phyloP scores from a whole-genome alignment of 352 stramenopile genomes.

The Phytophthora macrochlamydospora region DNA sequence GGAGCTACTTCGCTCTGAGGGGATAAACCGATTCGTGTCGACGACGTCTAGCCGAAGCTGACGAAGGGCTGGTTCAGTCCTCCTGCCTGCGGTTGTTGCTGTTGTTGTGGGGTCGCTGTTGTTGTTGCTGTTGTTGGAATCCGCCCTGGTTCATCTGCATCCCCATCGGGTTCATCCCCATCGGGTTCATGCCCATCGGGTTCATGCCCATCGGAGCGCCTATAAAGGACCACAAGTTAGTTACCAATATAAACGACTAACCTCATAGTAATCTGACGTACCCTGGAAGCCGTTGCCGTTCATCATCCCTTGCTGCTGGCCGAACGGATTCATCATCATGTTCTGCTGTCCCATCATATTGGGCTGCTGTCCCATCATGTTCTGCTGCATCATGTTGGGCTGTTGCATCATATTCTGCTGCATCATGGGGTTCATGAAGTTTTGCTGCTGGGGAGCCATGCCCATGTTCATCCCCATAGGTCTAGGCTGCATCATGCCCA shows the following conservation, averaged over 20 bases:
- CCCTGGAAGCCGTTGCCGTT: conserved; percentile 59
- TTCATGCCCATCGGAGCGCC: conserved; percentile 58
- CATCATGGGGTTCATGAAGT: conserved; percentile 53
- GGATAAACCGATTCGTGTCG: conserved; percentile 35
- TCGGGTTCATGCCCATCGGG: conserved; percentile 51
- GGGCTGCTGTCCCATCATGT: conserved; percentile 45
- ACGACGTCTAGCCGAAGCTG: conserved; percentile 57
- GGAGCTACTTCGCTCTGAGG: conserved; percentile 8
- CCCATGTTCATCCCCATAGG: conserved; percentile 36
- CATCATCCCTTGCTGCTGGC: conserved; percentile 52
- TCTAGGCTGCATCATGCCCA: conserved; percentile 39
- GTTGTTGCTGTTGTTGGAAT: conserved; percentile 52
- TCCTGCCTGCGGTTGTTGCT: conserved; percentile 45
- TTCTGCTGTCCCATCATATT: conserved; percentile 7
- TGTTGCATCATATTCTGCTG: conserved; percentile 20
- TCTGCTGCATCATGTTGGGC: conserved; percentile 28
- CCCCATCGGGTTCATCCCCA: conserved; percentile 64
- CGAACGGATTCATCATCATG: conserved; percentile 49
- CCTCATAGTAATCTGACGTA: conserved; percentile 25
- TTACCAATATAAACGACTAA: neutral
- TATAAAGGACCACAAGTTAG: conserved; percentile 2
- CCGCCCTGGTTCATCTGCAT: conserved; percentile 66
- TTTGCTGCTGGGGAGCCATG: conserved; percentile 33
- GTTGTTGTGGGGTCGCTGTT: conserved; percentile 36
- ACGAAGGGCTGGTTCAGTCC: conserved; percentile 82